phyloP scores from a whole-genome alignment of 1,284 basidiomycete genomes.

The Agaricales sp. region DNA sequence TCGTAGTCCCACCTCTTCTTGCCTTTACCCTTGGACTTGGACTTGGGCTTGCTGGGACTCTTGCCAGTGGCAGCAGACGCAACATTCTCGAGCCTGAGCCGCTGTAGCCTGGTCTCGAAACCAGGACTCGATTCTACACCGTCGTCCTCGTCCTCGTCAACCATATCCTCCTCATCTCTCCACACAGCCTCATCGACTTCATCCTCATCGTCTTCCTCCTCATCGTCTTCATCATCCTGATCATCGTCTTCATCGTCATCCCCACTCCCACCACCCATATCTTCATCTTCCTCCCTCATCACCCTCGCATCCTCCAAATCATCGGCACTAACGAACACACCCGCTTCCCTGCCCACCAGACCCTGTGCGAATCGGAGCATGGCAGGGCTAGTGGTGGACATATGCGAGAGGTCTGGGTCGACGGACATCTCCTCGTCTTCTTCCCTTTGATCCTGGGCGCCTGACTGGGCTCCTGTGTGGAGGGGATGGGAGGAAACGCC shows the following conservation, averaged over 20 bases:
- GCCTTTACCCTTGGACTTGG: slow-evolving; percentile 17
- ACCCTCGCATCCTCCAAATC: slow-evolving; percentile 48
- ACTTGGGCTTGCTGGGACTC: background rate
- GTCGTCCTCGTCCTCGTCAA: slow-evolving; percentile 21
- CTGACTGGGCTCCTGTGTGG: slow-evolving; percentile 1
- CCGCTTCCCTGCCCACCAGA: slow-evolving; percentile 37
- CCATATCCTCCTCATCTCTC: slow-evolving; percentile 24
- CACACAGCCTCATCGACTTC: slow-evolving; percentile 25
- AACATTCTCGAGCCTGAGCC: slow-evolving; percentile 26
- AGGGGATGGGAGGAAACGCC: background rate
- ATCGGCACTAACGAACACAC: slow-evolving; percentile 47
- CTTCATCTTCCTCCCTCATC: slow-evolving; percentile 46
- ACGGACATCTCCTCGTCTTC: slow-evolving; percentile 44
- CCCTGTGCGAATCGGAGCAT: slow-evolving; percentile 48
- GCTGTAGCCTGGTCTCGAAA: slow-evolving; percentile 44
- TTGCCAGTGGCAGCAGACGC: slow-evolving; percentile 7
- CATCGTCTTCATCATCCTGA: slow-evolving; percentile 15
- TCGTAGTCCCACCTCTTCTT: slow-evolving; percentile 15
- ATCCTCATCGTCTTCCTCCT: slow-evolving; percentile 21
- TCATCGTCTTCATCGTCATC: slow-evolving; percentile 20
- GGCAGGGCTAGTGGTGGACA: slow-evolving; percentile 27
- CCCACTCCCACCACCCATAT: slow-evolving; percentile 17
- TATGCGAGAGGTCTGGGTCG: slow-evolving; percentile 40
- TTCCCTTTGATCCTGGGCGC: slow-evolving; percentile 17
- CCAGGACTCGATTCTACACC: slow-evolving; percentile 27